These are phyloP conservation scores for Grosmannia penicillata DNA, from an alignment of 2,329 filamentous ascomycete genomes.

Conservation along the genomic window DNA sequence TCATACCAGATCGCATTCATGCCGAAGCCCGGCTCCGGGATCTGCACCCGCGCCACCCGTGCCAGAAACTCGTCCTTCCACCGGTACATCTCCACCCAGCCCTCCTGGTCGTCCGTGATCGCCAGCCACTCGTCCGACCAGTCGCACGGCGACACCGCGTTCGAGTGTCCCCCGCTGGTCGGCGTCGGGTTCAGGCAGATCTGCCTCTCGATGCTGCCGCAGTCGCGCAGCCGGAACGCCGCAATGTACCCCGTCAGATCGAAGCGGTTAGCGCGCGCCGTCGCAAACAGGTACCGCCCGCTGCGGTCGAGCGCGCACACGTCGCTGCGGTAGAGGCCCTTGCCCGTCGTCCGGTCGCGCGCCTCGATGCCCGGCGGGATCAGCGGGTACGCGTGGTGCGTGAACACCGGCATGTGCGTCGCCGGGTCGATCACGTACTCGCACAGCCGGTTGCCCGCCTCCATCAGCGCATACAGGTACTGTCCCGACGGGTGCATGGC, in stretches of 20 bases:
- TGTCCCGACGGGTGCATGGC: constrained; percentile 65
- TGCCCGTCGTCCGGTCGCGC: constrained; percentile 22
- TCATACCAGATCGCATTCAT: constrained; percentile 98
- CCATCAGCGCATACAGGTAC: constrained; percentile 78
- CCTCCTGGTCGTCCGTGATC: constrained; percentile 76
- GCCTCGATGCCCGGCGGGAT: constrained; percentile 56
- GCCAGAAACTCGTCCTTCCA: constrained; percentile 73
- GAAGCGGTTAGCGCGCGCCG: constrained; percentile 63
- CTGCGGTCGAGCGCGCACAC: constrained; percentile 61
- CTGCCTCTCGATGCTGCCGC: constrained; percentile 61
- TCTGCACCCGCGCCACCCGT: constrained; percentile 60
- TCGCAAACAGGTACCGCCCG: constrained; percentile 68
- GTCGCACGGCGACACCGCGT: constrained; percentile 70
- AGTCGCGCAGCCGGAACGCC: constrained; percentile 56
- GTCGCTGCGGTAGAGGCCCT: constrained; percentile 65
- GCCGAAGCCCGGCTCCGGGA: constrained; percentile 78
- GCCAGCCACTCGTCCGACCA: constrained; percentile 86
- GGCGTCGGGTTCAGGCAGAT: constrained; percentile 72
- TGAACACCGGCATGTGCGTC: constrained; percentile 65
- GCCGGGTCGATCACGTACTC: constrained; percentile 66
- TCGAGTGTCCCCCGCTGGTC: constrained; percentile 77
- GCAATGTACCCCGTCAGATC: constrained; percentile 70
- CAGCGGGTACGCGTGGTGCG: constrained; percentile 59
- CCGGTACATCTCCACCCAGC: constrained; percentile 75
- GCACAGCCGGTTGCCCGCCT: constrained; percentile 71